A percentile compares a stretch with the other conserved stretches of the same genome.
These are phyloP conservation scores for Trichoderma lentiforme DNA, from an alignment of 2,329 filamentous ascomycete species.

Conservation along the genomic window DNA sequence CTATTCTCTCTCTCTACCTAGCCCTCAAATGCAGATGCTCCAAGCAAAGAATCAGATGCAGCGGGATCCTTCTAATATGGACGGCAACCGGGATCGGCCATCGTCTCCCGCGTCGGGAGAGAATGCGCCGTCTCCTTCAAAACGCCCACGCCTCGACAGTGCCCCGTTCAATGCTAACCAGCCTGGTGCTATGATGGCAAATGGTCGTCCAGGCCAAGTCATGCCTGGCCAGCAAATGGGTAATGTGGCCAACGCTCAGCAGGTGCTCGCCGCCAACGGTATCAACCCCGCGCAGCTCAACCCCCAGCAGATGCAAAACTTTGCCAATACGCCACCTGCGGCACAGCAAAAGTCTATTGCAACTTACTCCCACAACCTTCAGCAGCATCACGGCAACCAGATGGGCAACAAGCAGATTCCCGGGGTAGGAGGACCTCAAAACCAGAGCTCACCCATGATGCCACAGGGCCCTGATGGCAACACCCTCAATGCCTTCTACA, in stretches of 20 bases:
- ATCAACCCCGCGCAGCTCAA: constrained; percentile 74
- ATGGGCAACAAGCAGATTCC: constrained; percentile 76
- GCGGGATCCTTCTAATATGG: constrained; percentile 81
- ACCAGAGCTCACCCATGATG: constrained; percentile 82
- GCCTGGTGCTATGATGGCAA: constrained; percentile 63
- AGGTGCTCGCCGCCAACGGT: constrained; percentile 64
- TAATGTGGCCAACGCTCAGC: constrained; percentile 47
- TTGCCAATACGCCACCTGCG: constrained; percentile 52
- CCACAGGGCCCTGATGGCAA: constrained; percentile 64
- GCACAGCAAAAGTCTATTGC: constrained; percentile 81
- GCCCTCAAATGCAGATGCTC: constrained; percentile 71
- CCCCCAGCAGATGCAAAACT: constrained; percentile 69
- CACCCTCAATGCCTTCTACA: constrained; percentile 58
- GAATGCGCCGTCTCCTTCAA: constrained; percentile 88
- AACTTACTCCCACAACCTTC: constrained; percentile 80
- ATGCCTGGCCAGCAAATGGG: constrained; percentile 70
- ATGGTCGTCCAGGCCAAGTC: constrained; percentile 66
- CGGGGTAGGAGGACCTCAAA: constrained; percentile 66
- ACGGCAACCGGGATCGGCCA: constrained; percentile 75
- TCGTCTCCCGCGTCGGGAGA: constrained; percentile 80
- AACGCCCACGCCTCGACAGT: constrained; percentile 76
- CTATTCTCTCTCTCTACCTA: constrained; percentile 29
- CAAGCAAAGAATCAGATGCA: constrained; percentile 80
- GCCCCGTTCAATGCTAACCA: constrained; percentile 70
- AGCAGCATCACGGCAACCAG: constrained; percentile 76